phyloP scores from a whole-genome alignment of 1,284 basidiomycete genomes.

The Marasmius fiardii region DNA sequence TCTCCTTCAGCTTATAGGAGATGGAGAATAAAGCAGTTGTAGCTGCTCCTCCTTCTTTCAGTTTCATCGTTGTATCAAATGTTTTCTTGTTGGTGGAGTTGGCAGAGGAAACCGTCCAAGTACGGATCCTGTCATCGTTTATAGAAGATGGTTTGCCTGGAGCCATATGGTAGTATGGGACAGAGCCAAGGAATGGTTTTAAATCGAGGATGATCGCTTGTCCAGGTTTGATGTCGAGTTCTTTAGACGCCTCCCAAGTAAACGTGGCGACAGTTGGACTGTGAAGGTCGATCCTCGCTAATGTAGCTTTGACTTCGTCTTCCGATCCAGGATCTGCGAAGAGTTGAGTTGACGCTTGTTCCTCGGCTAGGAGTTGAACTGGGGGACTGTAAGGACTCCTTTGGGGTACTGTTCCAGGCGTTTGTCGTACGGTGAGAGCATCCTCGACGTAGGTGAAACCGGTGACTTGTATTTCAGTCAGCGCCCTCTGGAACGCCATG shows the following conservation, averaged over 20 bases:
- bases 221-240: conserved; percentile 42
- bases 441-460: conserved; percentile 53
- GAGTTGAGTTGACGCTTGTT: conserved; percentile 24
- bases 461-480: conserved; percentile 47
- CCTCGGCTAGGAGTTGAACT: conserved; percentile 48
- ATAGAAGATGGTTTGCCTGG: conserved; percentile 39
- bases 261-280: conserved; percentile 52
- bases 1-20: conserved; percentile 33
- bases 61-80: conserved; percentile 48
- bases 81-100: conserved; percentile 17
- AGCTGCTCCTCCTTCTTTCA: conserved; percentile 48
- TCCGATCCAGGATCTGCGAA: conserved; percentile 22
- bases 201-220: conserved; percentile 57
- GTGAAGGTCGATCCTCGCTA: conserved; percentile 39
- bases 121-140: conserved; percentile 64
- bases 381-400: conserved; percentile 61
- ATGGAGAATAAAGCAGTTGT: conserved; percentile 51
- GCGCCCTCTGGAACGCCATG: conserved; percentile 53
- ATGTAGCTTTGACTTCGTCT: conserved; percentile 29
- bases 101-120: conserved; percentile 57
- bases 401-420: conserved; percentile 28
- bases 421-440: conserved; percentile 51
- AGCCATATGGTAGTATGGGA: conserved; percentile 49
- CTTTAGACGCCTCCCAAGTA: conserved; percentile 38
- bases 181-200: conserved; percentile 42